Conservation (phyloP, 225 moss, liverwort and hornwort genomes). For the Sphagnum contortum region DNA sequence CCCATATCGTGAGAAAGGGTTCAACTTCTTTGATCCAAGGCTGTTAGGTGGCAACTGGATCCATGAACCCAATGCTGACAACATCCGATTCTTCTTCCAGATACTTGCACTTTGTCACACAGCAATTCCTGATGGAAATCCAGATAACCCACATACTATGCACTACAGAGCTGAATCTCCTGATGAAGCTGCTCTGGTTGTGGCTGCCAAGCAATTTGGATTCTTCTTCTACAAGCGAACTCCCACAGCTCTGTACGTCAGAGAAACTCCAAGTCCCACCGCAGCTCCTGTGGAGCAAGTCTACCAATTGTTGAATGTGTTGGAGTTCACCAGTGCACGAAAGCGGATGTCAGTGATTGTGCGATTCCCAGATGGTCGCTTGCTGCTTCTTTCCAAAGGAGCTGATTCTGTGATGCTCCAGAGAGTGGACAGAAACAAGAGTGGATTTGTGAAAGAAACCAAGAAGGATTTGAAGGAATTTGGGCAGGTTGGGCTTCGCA, state of each 20-base stretch:
- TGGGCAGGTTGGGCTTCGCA: conserved; percentile 65
- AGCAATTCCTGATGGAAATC: conserved; percentile 57
- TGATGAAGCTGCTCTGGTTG: conserved; percentile 67
- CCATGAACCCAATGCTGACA: conserved; percentile 27
- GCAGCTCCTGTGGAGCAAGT: conserved; percentile 21
- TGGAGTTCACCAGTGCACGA: conserved; percentile 64
- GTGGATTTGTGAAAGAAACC: conserved; percentile 27
- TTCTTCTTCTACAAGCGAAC: conserved; percentile 57
- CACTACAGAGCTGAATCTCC: conserved; percentile 61
- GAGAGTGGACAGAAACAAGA: conserved; percentile 28
- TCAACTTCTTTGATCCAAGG: conserved; percentile 57
- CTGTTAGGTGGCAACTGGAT: conserved; percentile 51
- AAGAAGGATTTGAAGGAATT: conserved; percentile 45
- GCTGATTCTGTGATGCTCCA: conserved; percentile 57
- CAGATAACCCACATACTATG: conserved; percentile 34
- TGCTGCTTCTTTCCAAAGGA: conserved; percentile 53
- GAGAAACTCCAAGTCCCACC: conserved; percentile 27
- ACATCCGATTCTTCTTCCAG: conserved; percentile 38
- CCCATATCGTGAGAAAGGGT: conserved; percentile 39
- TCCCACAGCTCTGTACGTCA: conserved; percentile 36
- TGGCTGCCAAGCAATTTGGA: conserved; percentile 70
- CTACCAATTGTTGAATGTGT: conserved; percentile 55
- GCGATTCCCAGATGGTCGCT: conserved; percentile 52
- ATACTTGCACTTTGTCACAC: conserved; percentile 69
- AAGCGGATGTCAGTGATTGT: conserved; percentile 78